Conservation (phyloP, 345 rosid species). For the Barbarea vulgaris region DNA sequence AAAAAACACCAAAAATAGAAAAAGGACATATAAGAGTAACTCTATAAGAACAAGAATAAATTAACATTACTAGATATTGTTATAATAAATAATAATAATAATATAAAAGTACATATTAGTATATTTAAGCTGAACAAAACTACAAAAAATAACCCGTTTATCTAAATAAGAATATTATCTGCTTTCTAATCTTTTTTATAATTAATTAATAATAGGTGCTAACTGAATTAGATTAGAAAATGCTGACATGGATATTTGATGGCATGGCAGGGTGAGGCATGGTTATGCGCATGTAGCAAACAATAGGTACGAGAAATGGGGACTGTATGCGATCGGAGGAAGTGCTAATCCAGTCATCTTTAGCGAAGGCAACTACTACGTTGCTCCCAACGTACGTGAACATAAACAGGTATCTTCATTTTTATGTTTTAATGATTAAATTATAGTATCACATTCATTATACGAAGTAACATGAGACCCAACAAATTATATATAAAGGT, state of each 20-base stretch:
- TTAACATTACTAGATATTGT: no score
- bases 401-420: constrained; percentile 50
- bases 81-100: no score
- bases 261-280: constrained; percentile 49
- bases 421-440: not conserved
- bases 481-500: constrained; percentile 49
- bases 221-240: not conserved
- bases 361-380: constrained; percentile 80
- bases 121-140: no score
- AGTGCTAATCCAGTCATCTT: constrained; percentile 81
- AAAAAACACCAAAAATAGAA: no score
- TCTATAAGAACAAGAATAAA: no score
- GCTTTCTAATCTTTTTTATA: no score
- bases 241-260: not conserved
- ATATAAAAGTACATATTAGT: no score
- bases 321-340: constrained; percentile 84
- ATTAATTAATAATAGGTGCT: not conserved
- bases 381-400: constrained; percentile 47
- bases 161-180: no score
- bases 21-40: no score
- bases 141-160: no score
- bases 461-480: not conserved
- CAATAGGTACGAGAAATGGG: constrained; percentile 81
- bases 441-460: not conserved
- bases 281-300: constrained; percentile 90